Conservation (phyloP, 345 rosid genomes). For the Excoecaria agallocha region DNA sequence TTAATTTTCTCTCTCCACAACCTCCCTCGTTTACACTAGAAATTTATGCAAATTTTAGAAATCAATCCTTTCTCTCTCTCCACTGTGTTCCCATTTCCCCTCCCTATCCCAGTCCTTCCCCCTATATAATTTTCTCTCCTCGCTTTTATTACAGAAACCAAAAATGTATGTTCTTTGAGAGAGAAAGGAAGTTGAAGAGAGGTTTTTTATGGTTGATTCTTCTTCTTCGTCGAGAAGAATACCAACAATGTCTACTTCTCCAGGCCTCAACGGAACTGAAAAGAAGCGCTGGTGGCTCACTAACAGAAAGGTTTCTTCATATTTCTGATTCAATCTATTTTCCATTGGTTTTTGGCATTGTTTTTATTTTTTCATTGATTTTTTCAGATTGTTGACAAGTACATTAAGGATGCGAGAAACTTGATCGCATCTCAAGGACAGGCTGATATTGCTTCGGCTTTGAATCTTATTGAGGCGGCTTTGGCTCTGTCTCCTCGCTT, state of each 20-base stretch:
- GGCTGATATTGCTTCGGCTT: slow-evolving; percentile 57
- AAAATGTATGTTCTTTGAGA: slow-evolving; percentile 30
- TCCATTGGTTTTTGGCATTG: neutral
- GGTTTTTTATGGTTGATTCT: slow-evolving; percentile 28
- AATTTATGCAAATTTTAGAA: neutral
- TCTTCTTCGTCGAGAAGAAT: slow-evolving; percentile 21
- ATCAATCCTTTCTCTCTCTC: slow-evolving; percentile 17
- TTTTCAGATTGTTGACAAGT: slow-evolving; percentile 66
- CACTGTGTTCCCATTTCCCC: slow-evolving; percentile 28
- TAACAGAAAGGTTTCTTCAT: slow-evolving; percentile 60
- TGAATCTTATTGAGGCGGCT: slow-evolving; percentile 75
- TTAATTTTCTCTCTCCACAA: slow-evolving; percentile 14
- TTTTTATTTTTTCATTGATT: neutral
- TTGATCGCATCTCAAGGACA: slow-evolving; percentile 64
- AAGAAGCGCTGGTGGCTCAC: slow-evolving; percentile 90
- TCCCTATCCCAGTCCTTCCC: slow-evolving; percentile 21
- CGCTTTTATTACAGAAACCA: slow-evolving; percentile 18
- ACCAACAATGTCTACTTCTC: slow-evolving; percentile 46
- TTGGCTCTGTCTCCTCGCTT: slow-evolving; percentile 67
- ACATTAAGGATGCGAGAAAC: slow-evolving; percentile 64
- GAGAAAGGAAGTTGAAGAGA: slow-evolving; percentile 10
- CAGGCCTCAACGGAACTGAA: slow-evolving; percentile 32
- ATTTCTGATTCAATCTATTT: neutral
- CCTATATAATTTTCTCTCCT: slow-evolving; percentile 19
- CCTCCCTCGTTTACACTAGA: slow-evolving; percentile 1